Evolutionary conservation across 352 stramenopile species (phyloP).

Genomic region (Phytophthora hibernalis): DNA sequence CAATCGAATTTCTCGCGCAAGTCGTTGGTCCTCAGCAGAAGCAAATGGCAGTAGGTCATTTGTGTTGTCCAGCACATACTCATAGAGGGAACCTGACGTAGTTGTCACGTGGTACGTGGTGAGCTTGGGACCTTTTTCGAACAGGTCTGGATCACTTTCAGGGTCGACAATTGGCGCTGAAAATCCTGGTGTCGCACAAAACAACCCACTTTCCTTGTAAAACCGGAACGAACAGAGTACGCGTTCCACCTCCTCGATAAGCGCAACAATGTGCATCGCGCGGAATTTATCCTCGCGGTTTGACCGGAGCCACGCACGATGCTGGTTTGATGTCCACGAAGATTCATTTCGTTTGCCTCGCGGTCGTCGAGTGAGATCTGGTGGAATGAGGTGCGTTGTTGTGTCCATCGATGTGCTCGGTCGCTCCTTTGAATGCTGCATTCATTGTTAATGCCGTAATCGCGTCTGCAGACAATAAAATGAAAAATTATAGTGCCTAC

Average conservation of each 20-base stretch:
- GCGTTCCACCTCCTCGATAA: conserved; percentile 43
- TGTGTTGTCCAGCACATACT: conserved; percentile 69
- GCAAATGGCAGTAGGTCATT: conserved; percentile 58
- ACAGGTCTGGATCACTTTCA: conserved; percentile 43
- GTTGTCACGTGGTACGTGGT: conserved; percentile 53
- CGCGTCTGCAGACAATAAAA: neutral
- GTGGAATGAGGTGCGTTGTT: conserved; percentile 28
- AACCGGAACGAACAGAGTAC: conserved; percentile 61
- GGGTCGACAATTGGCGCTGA: conserved; percentile 44
- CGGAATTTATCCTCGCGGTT: conserved; percentile 63
- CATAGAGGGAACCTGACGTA: conserved; percentile 46
- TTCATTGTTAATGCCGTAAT: neutral
- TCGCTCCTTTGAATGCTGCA: conserved; percentile 13
- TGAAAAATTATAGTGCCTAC: conserved; percentile 16
- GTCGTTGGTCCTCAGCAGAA: conserved; percentile 42
- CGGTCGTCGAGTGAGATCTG: conserved; percentile 31
- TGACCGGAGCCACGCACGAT: conserved; percentile 42
- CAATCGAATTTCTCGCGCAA: conserved; percentile 53
- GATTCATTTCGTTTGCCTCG: conserved; percentile 25
- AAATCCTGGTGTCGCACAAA: conserved; percentile 67
- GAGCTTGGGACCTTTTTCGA: conserved; percentile 48
- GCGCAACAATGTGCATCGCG: conserved; percentile 71
- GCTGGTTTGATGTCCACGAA: conserved; percentile 42
- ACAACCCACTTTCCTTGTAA: conserved; percentile 55
- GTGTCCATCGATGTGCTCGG: conserved; percentile 19